A percentile compares a stretch with the other conserved stretches of the same genome.
These are phyloP conservation scores for Thalia dealbata DNA, from an alignment of 176 grass and related monocot species.

Conservation along the genomic window DNA sequence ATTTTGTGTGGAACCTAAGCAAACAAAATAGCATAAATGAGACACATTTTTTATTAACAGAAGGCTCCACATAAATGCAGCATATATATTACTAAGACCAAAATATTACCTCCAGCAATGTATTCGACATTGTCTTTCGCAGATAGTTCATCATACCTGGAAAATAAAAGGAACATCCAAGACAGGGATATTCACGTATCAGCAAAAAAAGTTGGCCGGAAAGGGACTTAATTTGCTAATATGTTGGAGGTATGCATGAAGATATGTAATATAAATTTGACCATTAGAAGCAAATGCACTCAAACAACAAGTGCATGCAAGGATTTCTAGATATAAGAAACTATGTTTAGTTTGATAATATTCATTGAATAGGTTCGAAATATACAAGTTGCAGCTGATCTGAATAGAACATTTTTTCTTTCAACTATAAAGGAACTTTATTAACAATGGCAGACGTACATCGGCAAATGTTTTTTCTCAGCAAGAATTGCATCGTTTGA, in stretches of 20 bases:
- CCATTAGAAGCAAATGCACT: neutral
- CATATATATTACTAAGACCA: constrained; percentile 14
- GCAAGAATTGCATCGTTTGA: constrained; percentile 84
- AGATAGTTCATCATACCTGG: constrained; percentile 87
- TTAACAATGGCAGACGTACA: constrained; percentile 37
- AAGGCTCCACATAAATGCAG: too few species aligned
- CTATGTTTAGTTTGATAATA: neutral
- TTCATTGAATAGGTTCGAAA: neutral
- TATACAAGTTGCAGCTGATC: neutral
- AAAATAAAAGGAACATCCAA: neutral
- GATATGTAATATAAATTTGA: neutral
- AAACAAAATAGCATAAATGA: constrained; percentile 20
- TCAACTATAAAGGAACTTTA: too few species aligned
- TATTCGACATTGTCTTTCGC: constrained; percentile 79
- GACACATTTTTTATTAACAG: constrained; percentile 3
- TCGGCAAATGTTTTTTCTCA: constrained; percentile 74
- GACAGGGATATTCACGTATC: neutral
- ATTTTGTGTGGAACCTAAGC: constrained; percentile 90
- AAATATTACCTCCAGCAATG: constrained; percentile 70
- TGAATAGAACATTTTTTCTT: too few species aligned
- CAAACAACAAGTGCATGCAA: neutral
- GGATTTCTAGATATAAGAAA: neutral
- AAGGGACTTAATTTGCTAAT: neutral
- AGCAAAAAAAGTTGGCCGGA: neutral
- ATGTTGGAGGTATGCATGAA: neutral